Evolutionary conservation across 768 basidiomycete genomes (phyloP), one percentile per base, ranked within the genome.

Genomic region (Favolaschia claudopus): DNA sequence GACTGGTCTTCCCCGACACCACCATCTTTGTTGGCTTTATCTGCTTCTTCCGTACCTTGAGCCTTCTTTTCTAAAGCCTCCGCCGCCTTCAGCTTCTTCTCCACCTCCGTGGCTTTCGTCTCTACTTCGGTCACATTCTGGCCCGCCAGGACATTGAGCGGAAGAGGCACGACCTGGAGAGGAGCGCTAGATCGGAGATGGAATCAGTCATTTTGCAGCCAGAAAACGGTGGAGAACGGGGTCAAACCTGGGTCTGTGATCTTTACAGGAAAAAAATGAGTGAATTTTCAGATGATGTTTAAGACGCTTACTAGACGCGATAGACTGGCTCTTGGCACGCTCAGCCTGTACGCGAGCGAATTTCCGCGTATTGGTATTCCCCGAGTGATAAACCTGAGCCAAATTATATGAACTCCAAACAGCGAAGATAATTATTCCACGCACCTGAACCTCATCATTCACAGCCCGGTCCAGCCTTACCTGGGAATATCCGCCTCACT

Each of bases 251-350:
- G 44, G 53, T 37, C 67, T 63, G 55, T 60, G 70, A 53, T 78
- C 78, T 65, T 13, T 5, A 1, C 14, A 25, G 31, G 31, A 68
- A 45, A 63, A 1, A 32, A 33, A 33, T 8, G 14, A 57, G 24
- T 34, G 22, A 38, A 27, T 45, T 45, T 33, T 20, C 15, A 53
- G 33, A 19, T 0, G n/a, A 13, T n/a, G 24, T 0, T 14, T 15
- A 10, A 19, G 24, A 28, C 38, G 70, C 80, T 57, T 64, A 83
- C 83, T 84, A 5, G 75, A 69, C 13, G 77, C 82, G 59, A 83
- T 75, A 7, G 82, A 77, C 43, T 77, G 78, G 54, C 80, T 77
- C 68, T 77, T 80, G 3, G 82, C 74, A 32, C 79, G 71, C 58
- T 81, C 77, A 13, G 76, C 79, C 42, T 80, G 65, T 22, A 80